Conservation (phyloP, 495 filamentous ascomycete genomes). For the Xylaria telfairii region DNA sequence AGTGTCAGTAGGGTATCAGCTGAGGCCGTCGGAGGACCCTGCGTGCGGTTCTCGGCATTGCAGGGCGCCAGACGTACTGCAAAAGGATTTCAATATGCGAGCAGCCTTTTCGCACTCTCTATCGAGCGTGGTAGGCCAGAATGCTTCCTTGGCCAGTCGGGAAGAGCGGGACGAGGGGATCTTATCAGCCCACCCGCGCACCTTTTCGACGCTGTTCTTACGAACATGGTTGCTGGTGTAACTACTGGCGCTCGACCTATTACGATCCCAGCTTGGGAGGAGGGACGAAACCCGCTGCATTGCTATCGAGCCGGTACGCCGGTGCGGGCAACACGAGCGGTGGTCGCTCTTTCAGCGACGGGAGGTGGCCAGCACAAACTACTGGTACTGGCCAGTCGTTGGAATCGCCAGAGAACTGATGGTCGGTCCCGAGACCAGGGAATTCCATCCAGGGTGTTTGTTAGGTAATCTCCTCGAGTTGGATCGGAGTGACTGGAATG, state of each 20-base stretch:
- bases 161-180: conserved; percentile 44
- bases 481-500: conserved; percentile 12
- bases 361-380: not conserved
- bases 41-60: not conserved
- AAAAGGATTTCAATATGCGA: conserved; percentile 82
- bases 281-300: conserved; percentile 60
- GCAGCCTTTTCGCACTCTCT: conserved; percentile 88
- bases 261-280: conserved; percentile 57
- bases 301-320: conserved; percentile 28
- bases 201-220: conserved; percentile 45
- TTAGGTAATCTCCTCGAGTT: not conserved
- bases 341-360: conserved; percentile 14
- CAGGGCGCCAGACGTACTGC: conserved; percentile 54
- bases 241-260: conserved; percentile 38
- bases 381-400: conserved; percentile 1
- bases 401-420: not conserved
- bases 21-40: not conserved
- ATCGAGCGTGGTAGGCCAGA: conserved; percentile 82
- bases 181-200: conserved; percentile 55
- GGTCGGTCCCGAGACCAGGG: conserved; percentile 6
- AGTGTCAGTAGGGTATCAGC: conserved; percentile 5
- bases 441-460: conserved; percentile 9
- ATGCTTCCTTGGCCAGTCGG: conserved; percentile 62
- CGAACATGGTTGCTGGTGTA: conserved; percentile 24
- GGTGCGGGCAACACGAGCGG: conserved; percentile 17